Evolutionary conservation across 1,284 basidiomycete genomes (phyloP).

Genomic region (Trichosporon asahii): DNA sequence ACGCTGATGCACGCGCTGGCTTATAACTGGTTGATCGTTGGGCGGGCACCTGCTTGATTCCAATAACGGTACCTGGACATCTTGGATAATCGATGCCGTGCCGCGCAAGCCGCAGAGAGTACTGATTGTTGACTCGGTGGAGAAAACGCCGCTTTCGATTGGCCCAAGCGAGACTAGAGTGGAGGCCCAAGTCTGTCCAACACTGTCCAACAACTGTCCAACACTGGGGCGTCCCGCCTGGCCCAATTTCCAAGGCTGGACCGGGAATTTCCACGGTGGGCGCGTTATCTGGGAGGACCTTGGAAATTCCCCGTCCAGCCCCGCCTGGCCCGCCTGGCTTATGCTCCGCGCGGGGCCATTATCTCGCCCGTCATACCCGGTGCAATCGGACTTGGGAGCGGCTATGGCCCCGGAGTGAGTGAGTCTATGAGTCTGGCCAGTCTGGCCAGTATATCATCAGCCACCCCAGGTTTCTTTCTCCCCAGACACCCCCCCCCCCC

Average conservation of each 20-base stretch:
- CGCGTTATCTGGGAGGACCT: constrained; percentile 1
- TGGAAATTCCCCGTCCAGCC: not conserved
- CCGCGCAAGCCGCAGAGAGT: too few species aligned
- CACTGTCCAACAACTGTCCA: too few species aligned
- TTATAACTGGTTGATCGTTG: too few species aligned
- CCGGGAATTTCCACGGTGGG: constrained; percentile 2
- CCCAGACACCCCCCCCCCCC: not conserved
- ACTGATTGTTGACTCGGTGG: too few species aligned
- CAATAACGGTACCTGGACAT: too few species aligned
- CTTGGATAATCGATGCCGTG: too few species aligned
- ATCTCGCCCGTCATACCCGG: too few species aligned
- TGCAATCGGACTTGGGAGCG: not conserved
- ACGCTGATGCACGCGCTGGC: not conserved
- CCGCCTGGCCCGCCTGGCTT: not conserved
- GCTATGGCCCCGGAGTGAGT: not conserved
- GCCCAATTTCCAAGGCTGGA: not conserved
- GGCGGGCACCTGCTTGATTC: too few species aligned
- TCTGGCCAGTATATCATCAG: not conserved
- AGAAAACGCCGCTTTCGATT: too few species aligned
- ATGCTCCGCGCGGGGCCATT: not conserved
- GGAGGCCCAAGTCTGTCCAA: too few species aligned
- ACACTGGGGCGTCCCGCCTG: not conserved
- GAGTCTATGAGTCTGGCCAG: not conserved
- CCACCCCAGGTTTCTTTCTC: not conserved
- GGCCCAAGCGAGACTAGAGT: too few species aligned